These are phyloP conservation scores for Metarhizium sp. DNA, from an alignment of 2,329 filamentous ascomycete genomes.

Conservation along the genomic window DNA sequence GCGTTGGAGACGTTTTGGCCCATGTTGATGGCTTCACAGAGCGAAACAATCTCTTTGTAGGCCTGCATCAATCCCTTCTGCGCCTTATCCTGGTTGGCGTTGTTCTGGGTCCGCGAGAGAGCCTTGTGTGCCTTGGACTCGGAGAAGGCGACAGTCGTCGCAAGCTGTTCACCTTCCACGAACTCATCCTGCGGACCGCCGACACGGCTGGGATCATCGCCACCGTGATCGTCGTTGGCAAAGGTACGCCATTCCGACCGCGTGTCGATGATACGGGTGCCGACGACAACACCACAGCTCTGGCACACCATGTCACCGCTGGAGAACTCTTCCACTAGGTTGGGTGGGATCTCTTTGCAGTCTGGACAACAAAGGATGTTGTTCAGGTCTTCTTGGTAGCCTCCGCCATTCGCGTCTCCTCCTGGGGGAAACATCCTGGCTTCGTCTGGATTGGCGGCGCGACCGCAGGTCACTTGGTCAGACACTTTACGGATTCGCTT, in stretches of 20 bases:
- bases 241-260: slow-evolving; percentile 98
- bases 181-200: slow-evolving; percentile 88
- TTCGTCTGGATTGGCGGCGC: slow-evolving; percentile 29
- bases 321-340: slow-evolving; percentile 86
- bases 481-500: slow-evolving; percentile 27
- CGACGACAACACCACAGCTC: slow-evolving; percentile 83
- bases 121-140: slow-evolving; percentile 64
- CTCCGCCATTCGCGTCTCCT: slow-evolving; percentile 19
- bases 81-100: slow-evolving; percentile 73
- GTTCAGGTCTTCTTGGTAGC: slow-evolving; percentile 69
- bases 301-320: slow-evolving; percentile 88
- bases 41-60: slow-evolving; percentile 79
- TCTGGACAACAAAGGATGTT: slow-evolving; percentile 80
- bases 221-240: slow-evolving; percentile 93
- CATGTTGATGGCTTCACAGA: slow-evolving; percentile 79
- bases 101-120: slow-evolving; percentile 76
- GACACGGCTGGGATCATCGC: slow-evolving; percentile 95
- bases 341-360: slow-evolving; percentile 85
- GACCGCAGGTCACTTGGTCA: slow-evolving; percentile 32
- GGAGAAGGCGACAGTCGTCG: slow-evolving; percentile 79
- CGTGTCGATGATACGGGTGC: slow-evolving; percentile 86
- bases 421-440: slow-evolving; percentile 37
- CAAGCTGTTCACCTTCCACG: slow-evolving; percentile 79
- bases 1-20: slow-evolving; percentile 75
- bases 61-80: slow-evolving; percentile 75